Conservation (phyloP, 176 grass and related monocot genomes). For the Oryza meridionalis region DNA sequence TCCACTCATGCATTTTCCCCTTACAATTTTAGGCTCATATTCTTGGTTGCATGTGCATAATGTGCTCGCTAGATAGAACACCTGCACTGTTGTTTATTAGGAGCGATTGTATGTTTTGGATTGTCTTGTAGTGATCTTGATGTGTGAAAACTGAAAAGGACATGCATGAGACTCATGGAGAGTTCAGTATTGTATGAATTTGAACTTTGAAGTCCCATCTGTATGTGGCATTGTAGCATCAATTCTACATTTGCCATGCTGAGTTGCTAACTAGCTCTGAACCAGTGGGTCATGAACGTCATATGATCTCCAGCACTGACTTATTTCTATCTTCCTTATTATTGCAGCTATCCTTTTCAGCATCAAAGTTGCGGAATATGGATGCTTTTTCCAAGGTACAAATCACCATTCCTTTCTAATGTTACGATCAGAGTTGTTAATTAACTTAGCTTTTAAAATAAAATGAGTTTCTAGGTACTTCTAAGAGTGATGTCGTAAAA, state of each 20-base stretch:
- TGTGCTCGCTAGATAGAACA: not conserved
- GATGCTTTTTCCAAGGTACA: constrained; percentile 88
- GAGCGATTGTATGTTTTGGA: not conserved
- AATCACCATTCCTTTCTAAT: constrained; percentile 21
- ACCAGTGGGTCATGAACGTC: constrained; percentile 7
- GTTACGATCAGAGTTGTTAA: not conserved
- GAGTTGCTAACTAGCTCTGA: constrained; percentile 21
- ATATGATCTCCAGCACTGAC: constrained; percentile 27
- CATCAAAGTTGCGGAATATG: constrained; percentile 67
- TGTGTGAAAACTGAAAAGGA: not conserved
- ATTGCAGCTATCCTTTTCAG: constrained; percentile 82
- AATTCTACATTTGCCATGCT: not conserved
- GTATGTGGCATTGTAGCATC: not conserved
- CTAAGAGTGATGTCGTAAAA: not conserved
- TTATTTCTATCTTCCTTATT: constrained; percentile 27
- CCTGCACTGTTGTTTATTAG: constrained; percentile 3
- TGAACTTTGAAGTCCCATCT: constrained; percentile 3
- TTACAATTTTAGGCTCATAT: not conserved
- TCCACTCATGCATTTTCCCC: not conserved
- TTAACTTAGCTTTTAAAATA: not conserved
- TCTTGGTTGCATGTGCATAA: not conserved
- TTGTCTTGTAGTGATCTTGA: constrained; percentile 7
- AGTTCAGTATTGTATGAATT: not conserved
- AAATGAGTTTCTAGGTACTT: not conserved
- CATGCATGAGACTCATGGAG: not conserved